phyloP scores from a whole-genome alignment of 1,284 basidiomycete species.

The Cutaneotrichosporon cutaneum region DNA sequence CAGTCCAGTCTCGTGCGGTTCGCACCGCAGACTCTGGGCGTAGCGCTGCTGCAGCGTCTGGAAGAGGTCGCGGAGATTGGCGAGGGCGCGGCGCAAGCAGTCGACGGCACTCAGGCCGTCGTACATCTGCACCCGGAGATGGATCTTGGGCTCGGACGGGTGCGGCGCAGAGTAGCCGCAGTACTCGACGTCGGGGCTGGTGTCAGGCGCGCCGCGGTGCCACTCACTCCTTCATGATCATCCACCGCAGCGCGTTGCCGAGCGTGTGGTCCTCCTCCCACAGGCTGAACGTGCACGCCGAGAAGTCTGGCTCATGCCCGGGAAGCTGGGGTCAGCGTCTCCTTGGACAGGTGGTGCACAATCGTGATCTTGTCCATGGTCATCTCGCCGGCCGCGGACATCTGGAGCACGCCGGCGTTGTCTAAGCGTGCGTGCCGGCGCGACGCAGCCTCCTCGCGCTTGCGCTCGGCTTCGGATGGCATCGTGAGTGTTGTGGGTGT shows the following conservation, averaged over 20 bases:
- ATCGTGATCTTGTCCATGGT: conserved; percentile 51
- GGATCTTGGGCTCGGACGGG: conserved; percentile 93
- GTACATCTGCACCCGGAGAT: conserved; percentile 97
- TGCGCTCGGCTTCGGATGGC: background rate
- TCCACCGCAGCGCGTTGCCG: conserved; percentile 92
- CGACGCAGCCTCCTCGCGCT: conserved; percentile 22
- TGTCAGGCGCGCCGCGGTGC: background rate
- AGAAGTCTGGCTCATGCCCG: conserved; percentile 76
- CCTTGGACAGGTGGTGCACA: conserved; percentile 28
- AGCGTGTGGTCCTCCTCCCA: conserved; percentile 93
- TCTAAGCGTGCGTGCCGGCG: conserved; percentile 37
- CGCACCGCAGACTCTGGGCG: conserved; percentile 58
- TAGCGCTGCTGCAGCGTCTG: conserved; percentile 68
- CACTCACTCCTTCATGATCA: conserved; percentile 97
- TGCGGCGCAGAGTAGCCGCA: conserved; percentile 97
- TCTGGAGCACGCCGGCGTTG: conserved; percentile 44
- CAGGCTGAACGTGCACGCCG: conserved; percentile 88
- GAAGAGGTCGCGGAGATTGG: conserved; percentile 72
- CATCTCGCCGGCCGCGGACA: conserved; percentile 33
- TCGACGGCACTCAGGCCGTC: conserved; percentile 75
- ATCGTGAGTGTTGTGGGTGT: background rate
- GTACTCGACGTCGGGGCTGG: conserved; percentile 97
- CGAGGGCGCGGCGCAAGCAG: conserved; percentile 70
- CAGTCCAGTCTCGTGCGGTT: background rate
- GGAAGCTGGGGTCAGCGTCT: conserved; percentile 53